Percentiles rank a stretch among this genome's conserved stretches.
These are phyloP conservation scores for Solanum dulcamara DNA, from an alignment of 257 asterid genomes.

Conservation along the genomic window DNA sequence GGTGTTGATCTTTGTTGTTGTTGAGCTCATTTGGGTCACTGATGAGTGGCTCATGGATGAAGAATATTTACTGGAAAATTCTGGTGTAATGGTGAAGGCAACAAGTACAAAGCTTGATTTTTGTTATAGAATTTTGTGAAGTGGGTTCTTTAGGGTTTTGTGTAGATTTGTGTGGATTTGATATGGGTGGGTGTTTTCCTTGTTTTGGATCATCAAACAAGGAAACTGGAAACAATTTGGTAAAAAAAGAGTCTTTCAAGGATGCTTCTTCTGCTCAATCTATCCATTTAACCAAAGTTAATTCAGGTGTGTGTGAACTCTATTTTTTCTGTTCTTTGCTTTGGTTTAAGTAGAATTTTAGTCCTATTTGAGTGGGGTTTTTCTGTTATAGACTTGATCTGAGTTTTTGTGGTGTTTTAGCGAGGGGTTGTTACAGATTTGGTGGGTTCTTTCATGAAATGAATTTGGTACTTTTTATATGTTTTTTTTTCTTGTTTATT, in stretches of 20 bases:
- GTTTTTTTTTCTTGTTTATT: neutral
- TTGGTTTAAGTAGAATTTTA: constrained; percentile 4
- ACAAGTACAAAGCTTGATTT: neutral
- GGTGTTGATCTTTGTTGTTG: constrained; percentile 16
- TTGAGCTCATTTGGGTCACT: constrained; percentile 31
- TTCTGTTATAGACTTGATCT: neutral
- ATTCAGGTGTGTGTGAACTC: constrained; percentile 56
- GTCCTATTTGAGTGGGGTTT: neutral
- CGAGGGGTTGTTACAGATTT: neutral
- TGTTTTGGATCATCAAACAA: constrained; percentile 75
- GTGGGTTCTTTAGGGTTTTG: constrained; percentile 31
- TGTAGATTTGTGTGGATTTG: constrained; percentile 28
- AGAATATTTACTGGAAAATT: constrained; percentile 18
- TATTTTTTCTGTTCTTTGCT: neutral
- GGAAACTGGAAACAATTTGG: constrained; percentile 36
- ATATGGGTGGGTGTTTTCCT: constrained; percentile 83
- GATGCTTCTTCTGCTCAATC: constrained; percentile 51
- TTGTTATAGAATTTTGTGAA: constrained; percentile 14
- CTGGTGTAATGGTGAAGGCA: constrained; percentile 33
- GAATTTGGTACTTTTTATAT: neutral
- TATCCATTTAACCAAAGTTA: constrained; percentile 43
- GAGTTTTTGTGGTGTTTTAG: neutral
- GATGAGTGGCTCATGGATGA: constrained; percentile 26
- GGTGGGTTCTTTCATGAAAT: neutral
- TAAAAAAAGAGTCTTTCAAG: constrained; percentile 57